A percentile compares a stretch with the other conserved stretches of the same genome.
Conservation (phyloP, 805 yeast species). For the Kazachstania psychrophila region DNA sequence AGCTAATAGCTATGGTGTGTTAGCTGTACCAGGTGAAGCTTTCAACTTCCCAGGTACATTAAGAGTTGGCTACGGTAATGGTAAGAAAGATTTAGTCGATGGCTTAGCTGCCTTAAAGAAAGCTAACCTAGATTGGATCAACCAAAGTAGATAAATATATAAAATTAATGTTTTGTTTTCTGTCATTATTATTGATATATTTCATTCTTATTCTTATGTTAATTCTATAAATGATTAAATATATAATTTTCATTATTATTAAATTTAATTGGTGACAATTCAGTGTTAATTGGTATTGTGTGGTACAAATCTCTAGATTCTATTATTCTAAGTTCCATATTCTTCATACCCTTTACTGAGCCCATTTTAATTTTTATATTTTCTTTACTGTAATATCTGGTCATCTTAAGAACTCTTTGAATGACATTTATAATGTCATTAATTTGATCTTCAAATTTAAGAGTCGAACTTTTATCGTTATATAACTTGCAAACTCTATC, state of each 20-base stretch:
- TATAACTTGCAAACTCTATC: conserved; percentile 44
- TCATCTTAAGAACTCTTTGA: conserved; percentile 23
- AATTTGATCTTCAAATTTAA: conserved; percentile 17
- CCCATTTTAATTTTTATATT: conserved; percentile 40
- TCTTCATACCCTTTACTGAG: conserved; percentile 49
- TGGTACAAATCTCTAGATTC: conserved; percentile 40
- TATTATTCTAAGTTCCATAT: conserved; percentile 62
- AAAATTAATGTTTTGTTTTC: conserved; percentile 1
- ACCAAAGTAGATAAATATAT: not conserved
- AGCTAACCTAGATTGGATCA: conserved; percentile 9
- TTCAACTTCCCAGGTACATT: conserved; percentile 36
- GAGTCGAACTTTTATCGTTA: conserved; percentile 1
- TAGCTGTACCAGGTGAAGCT: conserved; percentile 44
- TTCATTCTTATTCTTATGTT: too few relatives aligned
- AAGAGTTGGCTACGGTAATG: conserved; percentile 43
- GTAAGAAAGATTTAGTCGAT: conserved; percentile 26
- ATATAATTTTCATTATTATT: conserved; percentile 8
- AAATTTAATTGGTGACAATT: not conserved
- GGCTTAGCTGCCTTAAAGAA: conserved; percentile 29
- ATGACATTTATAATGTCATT: conserved; percentile 28
- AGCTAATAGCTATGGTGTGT: conserved; percentile 29
- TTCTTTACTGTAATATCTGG: conserved; percentile 16
- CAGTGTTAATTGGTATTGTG: not conserved
- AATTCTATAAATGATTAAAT: conserved; percentile 7
- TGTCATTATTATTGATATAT: not conserved